These are phyloP conservation scores for Dactylellina parvicollis DNA, from an alignment of 2,329 filamentous ascomycete species.

Conservation along the genomic window DNA sequence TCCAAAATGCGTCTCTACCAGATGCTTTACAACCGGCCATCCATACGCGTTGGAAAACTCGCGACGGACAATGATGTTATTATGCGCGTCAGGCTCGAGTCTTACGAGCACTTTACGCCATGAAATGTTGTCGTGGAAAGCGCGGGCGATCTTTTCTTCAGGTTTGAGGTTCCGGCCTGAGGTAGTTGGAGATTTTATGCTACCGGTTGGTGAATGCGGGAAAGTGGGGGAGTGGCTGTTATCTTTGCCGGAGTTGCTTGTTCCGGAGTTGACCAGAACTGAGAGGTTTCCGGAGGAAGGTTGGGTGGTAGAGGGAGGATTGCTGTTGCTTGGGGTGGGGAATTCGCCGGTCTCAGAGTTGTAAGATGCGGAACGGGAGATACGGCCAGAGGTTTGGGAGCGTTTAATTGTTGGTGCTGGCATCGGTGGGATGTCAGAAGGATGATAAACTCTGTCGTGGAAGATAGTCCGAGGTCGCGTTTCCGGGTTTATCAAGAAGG, in stretches of 20 bases:
- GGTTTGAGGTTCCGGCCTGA: slow-evolving; percentile 73
- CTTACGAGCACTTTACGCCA: slow-evolving; percentile 98
- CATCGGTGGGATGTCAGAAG: slow-evolving; percentile 87
- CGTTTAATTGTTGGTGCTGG: slow-evolving; percentile 62
- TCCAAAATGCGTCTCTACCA: slow-evolving; percentile 93
- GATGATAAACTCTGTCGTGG: slow-evolving; percentile 94
- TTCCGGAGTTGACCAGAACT: neutral
- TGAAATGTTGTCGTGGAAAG: slow-evolving; percentile 88
- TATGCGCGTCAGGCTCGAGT: slow-evolving; percentile 95
- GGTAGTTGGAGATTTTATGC: slow-evolving; percentile 50
- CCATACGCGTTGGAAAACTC: slow-evolving; percentile 98
- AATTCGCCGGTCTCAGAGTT: slow-evolving; percentile 41
- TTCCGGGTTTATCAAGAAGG: slow-evolving; percentile 84
- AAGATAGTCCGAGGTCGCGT: slow-evolving; percentile 89
- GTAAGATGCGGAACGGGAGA: slow-evolving; percentile 35
- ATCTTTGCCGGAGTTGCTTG: neutral
- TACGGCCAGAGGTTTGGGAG: slow-evolving; percentile 8
- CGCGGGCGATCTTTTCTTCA: slow-evolving; percentile 96
- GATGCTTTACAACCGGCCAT: slow-evolving; percentile 94
- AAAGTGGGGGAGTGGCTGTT: slow-evolving; percentile 25
- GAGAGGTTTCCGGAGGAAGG: slow-evolving; percentile 9
- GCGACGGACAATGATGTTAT: slow-evolving; percentile 95
- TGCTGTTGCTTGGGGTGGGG: slow-evolving; percentile 1
- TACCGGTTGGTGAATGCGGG: slow-evolving; percentile 47
- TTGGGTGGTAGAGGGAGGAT: slow-evolving; percentile 1